A percentile compares a stretch with the other conserved stretches of the same genome.
Evolutionary conservation across 2,329 filamentous ascomycete species (phyloP).

Genomic region (Fusarium sp.): DNA sequence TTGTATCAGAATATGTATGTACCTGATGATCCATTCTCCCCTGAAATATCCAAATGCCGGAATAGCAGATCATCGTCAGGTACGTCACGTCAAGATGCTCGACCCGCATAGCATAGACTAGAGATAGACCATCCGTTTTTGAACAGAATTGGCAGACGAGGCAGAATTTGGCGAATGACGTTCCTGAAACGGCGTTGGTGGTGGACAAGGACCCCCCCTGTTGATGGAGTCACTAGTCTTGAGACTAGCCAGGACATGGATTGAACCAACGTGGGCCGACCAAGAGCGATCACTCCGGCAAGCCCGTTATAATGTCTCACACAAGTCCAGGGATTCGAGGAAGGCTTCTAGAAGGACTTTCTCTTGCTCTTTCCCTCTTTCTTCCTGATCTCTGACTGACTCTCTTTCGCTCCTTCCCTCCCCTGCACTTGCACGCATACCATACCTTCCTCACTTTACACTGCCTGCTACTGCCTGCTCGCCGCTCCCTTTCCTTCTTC

Average conservation of each 20-base stretch:
- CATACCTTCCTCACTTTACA: background rate
- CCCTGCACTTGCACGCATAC: conserved; percentile 3
- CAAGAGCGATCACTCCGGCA: conserved; percentile 45
- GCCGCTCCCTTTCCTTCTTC: conserved; percentile 5
- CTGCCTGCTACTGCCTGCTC: background rate
- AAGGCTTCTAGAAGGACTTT: conserved; percentile 49
- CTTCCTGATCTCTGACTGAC: conserved; percentile 7
- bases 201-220: conserved; percentile 36
- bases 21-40: conserved; percentile 23
- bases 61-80: conserved; percentile 24
- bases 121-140: background rate
- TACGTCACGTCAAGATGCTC: conserved; percentile 27
- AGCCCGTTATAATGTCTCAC: conserved; percentile 48
- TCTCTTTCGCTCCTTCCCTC: conserved; percentile 17
- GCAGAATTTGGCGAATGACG: conserved; percentile 39
- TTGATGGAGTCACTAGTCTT: conserved; percentile 30
- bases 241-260: conserved; percentile 41
- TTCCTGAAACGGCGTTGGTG: conserved; percentile 46
- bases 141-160: conserved; percentile 8
- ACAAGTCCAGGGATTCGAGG: conserved; percentile 41
- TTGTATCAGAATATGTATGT: background rate
- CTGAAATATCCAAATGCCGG: conserved; percentile 12
- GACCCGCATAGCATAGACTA: background rate
- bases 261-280: conserved; percentile 40
- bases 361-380: conserved; percentile 19